phyloP scores from a whole-genome alignment of 1,139 yeast species.

The Kazachstania sp. region DNA sequence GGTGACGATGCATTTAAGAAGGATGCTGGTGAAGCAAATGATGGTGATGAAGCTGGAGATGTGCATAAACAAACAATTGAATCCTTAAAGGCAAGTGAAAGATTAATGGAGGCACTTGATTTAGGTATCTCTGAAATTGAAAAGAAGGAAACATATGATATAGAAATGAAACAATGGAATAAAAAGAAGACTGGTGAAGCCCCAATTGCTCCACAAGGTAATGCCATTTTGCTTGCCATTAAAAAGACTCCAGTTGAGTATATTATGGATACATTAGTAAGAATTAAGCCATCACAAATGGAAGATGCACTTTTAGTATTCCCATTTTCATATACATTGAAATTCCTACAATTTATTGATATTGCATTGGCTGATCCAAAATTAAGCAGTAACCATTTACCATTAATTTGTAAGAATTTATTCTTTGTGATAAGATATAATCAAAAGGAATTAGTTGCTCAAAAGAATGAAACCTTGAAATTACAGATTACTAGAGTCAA shows the following conservation, averaged over 20 bases:
- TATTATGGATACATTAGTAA: slow-evolving; percentile 59
- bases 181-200: slow-evolving; percentile 36
- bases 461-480: slow-evolving; percentile 54
- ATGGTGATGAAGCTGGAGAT: slow-evolving; percentile 48
- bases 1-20: slow-evolving; percentile 33
- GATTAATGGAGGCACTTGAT: slow-evolving; percentile 85
- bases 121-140: slow-evolving; percentile 67
- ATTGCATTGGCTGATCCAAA: slow-evolving; percentile 55
- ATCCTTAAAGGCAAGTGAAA: slow-evolving; percentile 91
- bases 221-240: slow-evolving; percentile 65
- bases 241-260: slow-evolving; percentile 67
- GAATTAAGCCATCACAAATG: slow-evolving; percentile 73
- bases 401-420: slow-evolving; percentile 64
- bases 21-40: slow-evolving; percentile 33
- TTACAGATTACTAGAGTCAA: slow-evolving; percentile 53
- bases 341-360: slow-evolving; percentile 62
- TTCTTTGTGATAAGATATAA: slow-evolving; percentile 66
- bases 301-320: slow-evolving; percentile 88
- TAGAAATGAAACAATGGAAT: slow-evolving; percentile 32
- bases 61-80: slow-evolving; percentile 84
- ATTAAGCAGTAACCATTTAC: slow-evolving; percentile 41
- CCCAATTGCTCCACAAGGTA: slow-evolving; percentile 53
- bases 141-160: slow-evolving; percentile 43
- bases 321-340: slow-evolving; percentile 80
- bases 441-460: slow-evolving; percentile 63